Conservation (phyloP, 1,284 basidiomycete genomes). For the Cystobasidium slooffiae region DNA sequence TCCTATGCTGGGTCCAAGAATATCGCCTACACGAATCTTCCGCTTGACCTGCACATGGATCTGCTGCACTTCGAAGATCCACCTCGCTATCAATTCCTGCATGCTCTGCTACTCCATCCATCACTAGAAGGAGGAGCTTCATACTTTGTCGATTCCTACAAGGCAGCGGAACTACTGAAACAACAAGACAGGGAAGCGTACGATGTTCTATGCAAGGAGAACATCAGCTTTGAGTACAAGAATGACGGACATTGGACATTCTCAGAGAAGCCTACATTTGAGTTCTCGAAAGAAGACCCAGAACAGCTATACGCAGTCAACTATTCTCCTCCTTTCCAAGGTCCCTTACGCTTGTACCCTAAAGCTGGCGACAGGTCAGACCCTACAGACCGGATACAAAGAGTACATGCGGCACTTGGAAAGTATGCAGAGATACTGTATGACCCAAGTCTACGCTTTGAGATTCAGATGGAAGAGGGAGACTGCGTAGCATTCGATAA, state of each 20-base stretch:
- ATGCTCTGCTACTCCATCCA: constrained; percentile 76
- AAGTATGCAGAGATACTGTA: constrained; percentile 70
- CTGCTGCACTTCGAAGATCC: constrained; percentile 75
- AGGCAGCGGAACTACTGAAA: constrained; percentile 69
- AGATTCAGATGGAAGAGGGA: constrained; percentile 76
- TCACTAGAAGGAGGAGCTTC: constrained; percentile 79
- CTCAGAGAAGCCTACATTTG: constrained; percentile 76
- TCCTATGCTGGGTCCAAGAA: constrained; percentile 76
- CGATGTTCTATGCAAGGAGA: constrained; percentile 65
- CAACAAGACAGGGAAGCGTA: constrained; percentile 64
- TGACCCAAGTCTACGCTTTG: constrained; percentile 64
- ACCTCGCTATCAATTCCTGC: constrained; percentile 87
- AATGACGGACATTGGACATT: constrained; percentile 88
- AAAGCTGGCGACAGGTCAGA: constrained; percentile 58
- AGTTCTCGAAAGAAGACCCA: constrained; percentile 59
- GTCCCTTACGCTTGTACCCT: constrained; percentile 61
- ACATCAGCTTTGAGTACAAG: constrained; percentile 85
- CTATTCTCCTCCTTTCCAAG: constrained; percentile 96
- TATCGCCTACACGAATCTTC: constrained; percentile 92
- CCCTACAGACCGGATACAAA: constrained; percentile 56
- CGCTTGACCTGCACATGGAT: constrained; percentile 53
- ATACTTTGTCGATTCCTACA: constrained; percentile 82
- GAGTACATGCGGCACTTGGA: constrained; percentile 70
- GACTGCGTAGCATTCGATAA: constrained; percentile 94
- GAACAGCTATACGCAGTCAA: constrained; percentile 66